Percentiles rank a stretch among this genome's conserved stretches.
These are phyloP conservation scores for Sarocladium kiliense DNA, from an alignment of 2,329 filamentous ascomycete genomes.

Conservation along the genomic window DNA sequence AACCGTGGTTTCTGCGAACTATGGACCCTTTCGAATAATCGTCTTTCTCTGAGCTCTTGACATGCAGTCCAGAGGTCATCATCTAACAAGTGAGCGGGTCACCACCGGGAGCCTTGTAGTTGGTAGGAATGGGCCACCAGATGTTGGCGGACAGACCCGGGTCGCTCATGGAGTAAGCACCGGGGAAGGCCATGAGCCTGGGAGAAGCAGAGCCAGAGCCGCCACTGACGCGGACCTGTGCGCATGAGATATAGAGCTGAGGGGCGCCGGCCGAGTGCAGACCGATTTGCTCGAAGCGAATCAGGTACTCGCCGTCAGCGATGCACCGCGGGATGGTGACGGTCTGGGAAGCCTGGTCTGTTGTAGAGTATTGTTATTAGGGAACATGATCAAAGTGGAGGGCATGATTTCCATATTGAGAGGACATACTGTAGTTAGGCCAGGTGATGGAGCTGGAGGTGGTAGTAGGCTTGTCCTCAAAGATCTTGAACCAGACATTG, in stretches of 20 bases:
- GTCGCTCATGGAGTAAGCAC: conserved; percentile 28
- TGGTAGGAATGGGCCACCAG: conserved; percentile 34
- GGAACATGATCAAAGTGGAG: background rate
- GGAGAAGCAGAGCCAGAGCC: conserved; percentile 21
- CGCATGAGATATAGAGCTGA: conserved; percentile 21
- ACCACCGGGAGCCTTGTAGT: conserved; percentile 23
- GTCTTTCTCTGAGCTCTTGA: background rate
- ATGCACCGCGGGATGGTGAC: conserved; percentile 39
- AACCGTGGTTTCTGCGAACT: too few species aligned
- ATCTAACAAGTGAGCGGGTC: conserved; percentile 14
- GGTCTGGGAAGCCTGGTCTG: conserved; percentile 26
- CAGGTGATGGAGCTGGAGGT: conserved; percentile 32
- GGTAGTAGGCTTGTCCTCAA: conserved; percentile 26
- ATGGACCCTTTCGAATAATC: too few species aligned
- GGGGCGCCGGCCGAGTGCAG: conserved; percentile 27
- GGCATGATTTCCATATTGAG: background rate
- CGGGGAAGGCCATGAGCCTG: conserved; percentile 33
- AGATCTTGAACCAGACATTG: conserved; percentile 33
- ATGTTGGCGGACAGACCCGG: conserved; percentile 29
- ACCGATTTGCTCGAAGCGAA: conserved; percentile 37
- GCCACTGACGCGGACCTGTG: conserved; percentile 25
- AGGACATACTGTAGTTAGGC: conserved; percentile 27
- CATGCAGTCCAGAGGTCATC: background rate
- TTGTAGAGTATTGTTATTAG: background rate
- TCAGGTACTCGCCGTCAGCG: conserved; percentile 40